Base-by-base conservation (phyloP, 2,329 filamentous ascomycete genomes). In the Saccharata proteae region DNA sequence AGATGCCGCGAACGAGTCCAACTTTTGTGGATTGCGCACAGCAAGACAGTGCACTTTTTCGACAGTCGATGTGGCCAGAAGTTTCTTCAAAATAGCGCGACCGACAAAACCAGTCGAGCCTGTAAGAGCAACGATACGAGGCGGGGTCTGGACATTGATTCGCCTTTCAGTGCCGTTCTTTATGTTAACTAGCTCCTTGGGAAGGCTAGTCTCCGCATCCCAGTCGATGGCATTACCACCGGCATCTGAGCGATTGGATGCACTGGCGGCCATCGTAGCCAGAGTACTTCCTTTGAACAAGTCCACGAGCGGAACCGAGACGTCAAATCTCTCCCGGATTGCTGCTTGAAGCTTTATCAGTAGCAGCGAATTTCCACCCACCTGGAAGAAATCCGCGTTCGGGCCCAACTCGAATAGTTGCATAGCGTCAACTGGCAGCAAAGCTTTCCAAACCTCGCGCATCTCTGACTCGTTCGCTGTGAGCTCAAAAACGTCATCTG, bases 341-440 rank as follows among this genome's bases (percentile, higher is more conserved):
- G 43, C 4, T n/a, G 23, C 4, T 48, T 52, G 51, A 10, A 59
- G 38, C 7, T 34, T 23, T 8, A 56, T 31, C 9, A 57, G 34
- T 3, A 52, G 40, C 15, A 58, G 19, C 1, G 56, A 59, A 30
- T 47, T 59, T 11, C 55, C 55, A 8, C 55, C 56, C 5, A 51
- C 37, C 1, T 20, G 8, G 43, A 59, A 57, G 40, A 58, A 58
- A 28, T 46, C 40, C 8, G 48, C 38, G 6, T 27, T 6, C 10
- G 29, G 23, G 15, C 16, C 10, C 16, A 32, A 13, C 4, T 21
- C 19, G 3, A 12, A 8, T 12, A 16, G 12, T 5, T 11, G 17
- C n/a, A n/a, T 11, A 5, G 16, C 9, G 4, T 34, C n/a, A n/a
- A n/a, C 6, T 6, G 25, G 16, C 11, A 22, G 10, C 5, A 34